Percentiles rank a stretch among this genome's conserved stretches.
Conservation (phyloP, 179 eudicot species). For the Corrigiola litoralis region DNA sequence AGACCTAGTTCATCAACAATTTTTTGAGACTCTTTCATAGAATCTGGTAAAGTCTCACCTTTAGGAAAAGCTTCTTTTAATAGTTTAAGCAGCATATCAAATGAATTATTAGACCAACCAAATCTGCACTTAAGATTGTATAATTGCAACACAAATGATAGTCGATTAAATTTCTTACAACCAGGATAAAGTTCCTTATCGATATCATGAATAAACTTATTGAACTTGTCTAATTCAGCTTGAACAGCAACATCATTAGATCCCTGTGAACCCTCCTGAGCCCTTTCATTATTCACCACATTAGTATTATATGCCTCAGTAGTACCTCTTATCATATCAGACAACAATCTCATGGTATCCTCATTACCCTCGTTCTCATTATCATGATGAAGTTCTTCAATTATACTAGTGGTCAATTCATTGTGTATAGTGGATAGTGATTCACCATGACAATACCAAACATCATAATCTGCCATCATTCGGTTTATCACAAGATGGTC, state of each 20-base stretch:
- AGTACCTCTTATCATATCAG: not conserved
- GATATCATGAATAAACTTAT: not conserved
- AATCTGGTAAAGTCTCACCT: constrained; percentile 1
- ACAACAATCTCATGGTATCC: not conserved
- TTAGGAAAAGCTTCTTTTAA: constrained; percentile 11
- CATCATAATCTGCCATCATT: not conserved
- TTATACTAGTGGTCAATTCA: too few species aligned
- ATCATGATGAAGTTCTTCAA: too few species aligned
- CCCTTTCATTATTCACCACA: not conserved
- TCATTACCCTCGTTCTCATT: too few species aligned
- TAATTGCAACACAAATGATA: not conserved
- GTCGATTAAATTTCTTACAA: not conserved
- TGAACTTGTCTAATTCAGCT: not conserved
- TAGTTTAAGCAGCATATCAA: not conserved
- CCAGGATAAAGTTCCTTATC: not conserved
- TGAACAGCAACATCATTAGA: not conserved
- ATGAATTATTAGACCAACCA: not conserved
- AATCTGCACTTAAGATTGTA: constrained; percentile 1
- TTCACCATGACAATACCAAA: not conserved
- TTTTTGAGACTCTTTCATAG: not conserved
- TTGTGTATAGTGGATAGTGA: not conserved
- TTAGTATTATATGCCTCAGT: not conserved
- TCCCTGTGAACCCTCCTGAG: too few species aligned
- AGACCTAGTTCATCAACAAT: constrained; percentile 10
- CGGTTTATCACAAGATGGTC: not conserved